Base-by-base conservation (phyloP, 164 flowering plant species). In the Berberis vulgaris region DNA sequence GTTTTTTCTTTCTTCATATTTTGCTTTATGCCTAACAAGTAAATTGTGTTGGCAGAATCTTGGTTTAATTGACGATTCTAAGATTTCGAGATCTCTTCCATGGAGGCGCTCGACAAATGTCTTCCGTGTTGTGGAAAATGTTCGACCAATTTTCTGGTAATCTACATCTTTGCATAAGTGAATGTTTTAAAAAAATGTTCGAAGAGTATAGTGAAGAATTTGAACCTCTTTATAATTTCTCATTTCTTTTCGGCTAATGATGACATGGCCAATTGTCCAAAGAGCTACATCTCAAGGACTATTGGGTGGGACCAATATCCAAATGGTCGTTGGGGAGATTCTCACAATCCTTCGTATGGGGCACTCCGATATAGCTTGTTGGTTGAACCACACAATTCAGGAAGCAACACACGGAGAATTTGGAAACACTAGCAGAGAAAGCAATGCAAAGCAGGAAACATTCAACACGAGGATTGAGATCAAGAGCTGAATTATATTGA, bases 201-300 rank as follows among this genome's bases (percentile, higher is more conserved):
- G 4, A 52, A 52, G 4, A 4, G 2, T 4, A 26, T 26, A 26
- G 1, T 39, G 59, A 52, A 55, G 56, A 26, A 56, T 70, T 12
- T 41, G 1, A 50, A 5, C 38, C 44, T 26, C 5, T 45, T 42
- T 10, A 41, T 6, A 61, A 13, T 9, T 60, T 46, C 38, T 45
- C 7, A 9, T 69, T 65, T 1, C 55, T 56, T 38, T 62, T 60
- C 60, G 67, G 53, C 38, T 47, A 52, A 59, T 73, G 61, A 64
- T 78, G 56, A 44, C 69, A 93, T 96, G 98, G 97, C 97, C 49
- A 93, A 88, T 76, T 94, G 97, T 80, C 98, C 98, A 45, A 90
- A 84, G 70, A 88, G 97, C 74, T 93, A 93, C 68, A 72, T 93
- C 49, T 72, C 95, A 56, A 81, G 97, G 77, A 93, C 97, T 49